Conservation (phyloP, 441 rosid genomes). For the Adansonia gregorii region DNA sequence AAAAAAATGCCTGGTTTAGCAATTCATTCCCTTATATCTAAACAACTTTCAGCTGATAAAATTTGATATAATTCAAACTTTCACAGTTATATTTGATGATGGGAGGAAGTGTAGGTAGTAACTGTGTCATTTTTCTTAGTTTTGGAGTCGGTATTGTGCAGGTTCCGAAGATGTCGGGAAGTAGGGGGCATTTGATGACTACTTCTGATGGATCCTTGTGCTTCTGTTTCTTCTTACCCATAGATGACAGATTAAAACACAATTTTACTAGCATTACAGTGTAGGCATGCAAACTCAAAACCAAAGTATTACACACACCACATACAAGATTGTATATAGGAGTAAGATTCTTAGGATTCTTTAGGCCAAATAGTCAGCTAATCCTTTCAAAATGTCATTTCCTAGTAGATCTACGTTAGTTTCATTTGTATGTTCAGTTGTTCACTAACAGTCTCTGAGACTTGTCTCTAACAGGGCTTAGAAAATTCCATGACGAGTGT, state of each 20-base stretch:
- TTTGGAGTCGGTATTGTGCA: constrained; percentile 44
- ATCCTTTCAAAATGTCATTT: background rate
- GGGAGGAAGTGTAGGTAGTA: constrained; percentile 23
- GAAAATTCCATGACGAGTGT: constrained; percentile 12
- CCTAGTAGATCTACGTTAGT: constrained; percentile 3
- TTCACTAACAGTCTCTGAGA: background rate
- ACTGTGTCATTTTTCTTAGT: constrained; percentile 24
- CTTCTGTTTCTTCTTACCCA: constrained; percentile 3
- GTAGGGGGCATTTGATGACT: constrained; percentile 82
- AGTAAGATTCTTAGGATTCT: constrained; percentile 12
- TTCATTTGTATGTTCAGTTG: background rate
- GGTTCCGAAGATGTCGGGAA: constrained; percentile 60
- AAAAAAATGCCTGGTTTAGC: background rate
- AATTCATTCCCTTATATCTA: background rate
- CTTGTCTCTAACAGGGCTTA: constrained; percentile 3
- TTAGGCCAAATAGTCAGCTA: constrained; percentile 8
- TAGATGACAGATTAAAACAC: background rate
- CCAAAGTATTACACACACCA: background rate
- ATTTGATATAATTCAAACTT: background rate
- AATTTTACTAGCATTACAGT: background rate
- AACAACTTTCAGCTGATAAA: background rate
- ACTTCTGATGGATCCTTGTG: constrained; percentile 54
- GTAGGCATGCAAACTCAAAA: background rate
- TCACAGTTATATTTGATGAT: constrained; percentile 24
- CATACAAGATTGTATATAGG: background rate